Evolutionary conservation across 768 basidiomycete genomes (phyloP).

Genomic region (Lyophyllum shimeji): DNA sequence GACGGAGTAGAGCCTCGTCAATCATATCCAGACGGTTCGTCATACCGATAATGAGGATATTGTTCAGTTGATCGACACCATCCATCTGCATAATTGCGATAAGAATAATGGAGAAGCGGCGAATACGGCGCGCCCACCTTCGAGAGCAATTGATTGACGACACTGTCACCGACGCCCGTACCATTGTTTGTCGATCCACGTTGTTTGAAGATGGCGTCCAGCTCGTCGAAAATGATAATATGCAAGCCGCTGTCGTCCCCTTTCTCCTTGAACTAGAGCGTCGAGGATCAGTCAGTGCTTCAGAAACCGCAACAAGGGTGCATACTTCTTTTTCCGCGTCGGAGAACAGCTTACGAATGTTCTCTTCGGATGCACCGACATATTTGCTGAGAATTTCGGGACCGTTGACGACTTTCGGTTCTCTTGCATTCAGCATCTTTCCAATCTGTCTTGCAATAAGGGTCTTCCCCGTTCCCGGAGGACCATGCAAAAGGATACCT

Average conservation of each 20-base stretch:
- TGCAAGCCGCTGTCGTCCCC: slow-evolving; percentile 96
- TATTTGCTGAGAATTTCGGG: slow-evolving; percentile 97
- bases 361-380: slow-evolving; percentile 97
- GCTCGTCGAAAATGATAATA: slow-evolving; percentile 99
- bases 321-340: slow-evolving; percentile 95
- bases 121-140: slow-evolving; percentile 57
- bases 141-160: slow-evolving; percentile 97
- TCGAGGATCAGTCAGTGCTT: not conserved
- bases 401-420: slow-evolving; percentile 98
- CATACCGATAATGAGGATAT: slow-evolving; percentile 99
- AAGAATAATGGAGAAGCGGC: not conserved
- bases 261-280: slow-evolving; percentile 86
- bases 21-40: slow-evolving; percentile 99
- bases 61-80: slow-evolving; percentile 97
- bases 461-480: slow-evolving; percentile 98
- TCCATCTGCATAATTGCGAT: slow-evolving; percentile 73
- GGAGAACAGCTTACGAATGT: slow-evolving; percentile 94
- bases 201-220: slow-evolving; percentile 98
- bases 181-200: slow-evolving; percentile 89
- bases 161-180: slow-evolving; percentile 97
- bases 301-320: not conserved
- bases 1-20: slow-evolving; percentile 95
- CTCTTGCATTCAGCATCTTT: slow-evolving; percentile 97
- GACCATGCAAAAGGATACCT: slow-evolving; percentile 95
- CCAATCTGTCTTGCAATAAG: slow-evolving; percentile 98